These are phyloP conservation scores for Gastrolobium bilobum DNA, from an alignment of 306 rosid species.

Conservation along the genomic window DNA sequence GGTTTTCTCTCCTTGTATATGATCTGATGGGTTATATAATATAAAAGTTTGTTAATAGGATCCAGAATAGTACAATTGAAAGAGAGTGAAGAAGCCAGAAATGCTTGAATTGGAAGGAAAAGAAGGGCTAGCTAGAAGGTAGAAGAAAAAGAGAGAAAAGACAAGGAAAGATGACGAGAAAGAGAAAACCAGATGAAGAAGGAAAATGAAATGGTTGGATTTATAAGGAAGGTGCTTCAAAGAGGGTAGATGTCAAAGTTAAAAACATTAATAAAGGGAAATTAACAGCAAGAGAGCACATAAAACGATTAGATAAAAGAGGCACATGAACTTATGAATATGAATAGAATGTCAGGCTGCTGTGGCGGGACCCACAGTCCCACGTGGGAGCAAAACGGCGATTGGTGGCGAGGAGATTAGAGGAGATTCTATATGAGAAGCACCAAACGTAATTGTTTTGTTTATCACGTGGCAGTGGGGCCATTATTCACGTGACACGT, in stretches of 20 bases:
- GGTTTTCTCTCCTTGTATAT: conserved; percentile 29
- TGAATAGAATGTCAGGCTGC: conserved; percentile 17
- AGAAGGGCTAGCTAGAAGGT: neutral
- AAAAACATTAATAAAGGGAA: neutral
- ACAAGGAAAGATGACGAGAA: conserved; percentile 39
- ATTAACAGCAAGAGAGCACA: neutral
- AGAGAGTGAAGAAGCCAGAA: conserved; percentile 14
- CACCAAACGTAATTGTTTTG: conserved; percentile 50
- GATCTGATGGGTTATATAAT: conserved; percentile 13
- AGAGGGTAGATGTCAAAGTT: neutral
- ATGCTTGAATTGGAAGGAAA: conserved; percentile 10
- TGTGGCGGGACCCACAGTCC: conserved; percentile 63
- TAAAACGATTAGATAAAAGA: neutral
- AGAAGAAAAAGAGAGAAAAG: conserved; percentile 43
- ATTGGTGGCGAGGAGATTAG: conserved; percentile 93
- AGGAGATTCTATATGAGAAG: conserved; percentile 60
- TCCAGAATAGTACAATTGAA: neutral
- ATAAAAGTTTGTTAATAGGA: neutral
- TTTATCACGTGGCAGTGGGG: conserved; percentile 63
- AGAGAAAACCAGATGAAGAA: conserved; percentile 31
- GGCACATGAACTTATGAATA: conserved; percentile 29
- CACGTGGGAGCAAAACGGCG: conserved; percentile 81
- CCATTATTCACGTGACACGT: conserved; percentile 64
- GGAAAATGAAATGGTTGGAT: conserved; percentile 44
- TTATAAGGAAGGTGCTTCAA: conserved; percentile 39